These are phyloP conservation scores for Lonicera japonica DNA, from an alignment of 129 eudicot species.

Conservation along the genomic window DNA sequence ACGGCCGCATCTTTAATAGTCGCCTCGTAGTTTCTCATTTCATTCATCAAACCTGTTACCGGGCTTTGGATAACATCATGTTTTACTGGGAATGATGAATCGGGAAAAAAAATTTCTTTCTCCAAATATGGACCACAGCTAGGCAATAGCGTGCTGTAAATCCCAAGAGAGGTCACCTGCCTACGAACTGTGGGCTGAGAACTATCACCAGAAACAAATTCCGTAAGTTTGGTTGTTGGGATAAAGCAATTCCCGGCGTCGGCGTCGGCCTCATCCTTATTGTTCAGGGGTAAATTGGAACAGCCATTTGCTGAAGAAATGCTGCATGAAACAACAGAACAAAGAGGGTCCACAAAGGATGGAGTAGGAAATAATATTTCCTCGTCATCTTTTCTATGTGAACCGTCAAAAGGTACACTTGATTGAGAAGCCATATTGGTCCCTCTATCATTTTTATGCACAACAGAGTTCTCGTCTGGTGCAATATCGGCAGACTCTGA, in stretches of 20 bases:
- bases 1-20: conserved; percentile 26
- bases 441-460: conserved; percentile 29
- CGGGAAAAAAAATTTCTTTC: conserved; percentile 9
- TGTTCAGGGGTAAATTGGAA: conserved; percentile 22
- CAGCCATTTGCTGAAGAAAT: conserved; percentile 34
- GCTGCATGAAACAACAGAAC: conserved; percentile 86
- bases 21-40: conserved; percentile 17
- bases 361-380: conserved; percentile 20
- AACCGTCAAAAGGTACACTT: conserved; percentile 32
- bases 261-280: not conserved
- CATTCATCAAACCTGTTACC: too few relatives aligned
- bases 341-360: conserved; percentile 59
- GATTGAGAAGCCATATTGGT: conserved; percentile 38
- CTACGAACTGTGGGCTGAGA: conserved; percentile 24
- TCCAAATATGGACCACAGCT: conserved; percentile 10
- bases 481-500: conserved; percentile 77
- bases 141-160: conserved; percentile 40
- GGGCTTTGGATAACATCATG: not conserved
- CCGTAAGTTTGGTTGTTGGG: conserved; percentile 6
- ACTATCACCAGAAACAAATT: conserved; percentile 11
- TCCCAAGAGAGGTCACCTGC: conserved; percentile 38
- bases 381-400: conserved; percentile 8
- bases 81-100: conserved; percentile 15
- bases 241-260: too few relatives aligned
- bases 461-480: conserved; percentile 65